A percentile compares a stretch with the other conserved stretches of the same genome.
phyloP scores from a whole-genome alignment of 306 rosid species.

The Arachis stenosperma region DNA sequence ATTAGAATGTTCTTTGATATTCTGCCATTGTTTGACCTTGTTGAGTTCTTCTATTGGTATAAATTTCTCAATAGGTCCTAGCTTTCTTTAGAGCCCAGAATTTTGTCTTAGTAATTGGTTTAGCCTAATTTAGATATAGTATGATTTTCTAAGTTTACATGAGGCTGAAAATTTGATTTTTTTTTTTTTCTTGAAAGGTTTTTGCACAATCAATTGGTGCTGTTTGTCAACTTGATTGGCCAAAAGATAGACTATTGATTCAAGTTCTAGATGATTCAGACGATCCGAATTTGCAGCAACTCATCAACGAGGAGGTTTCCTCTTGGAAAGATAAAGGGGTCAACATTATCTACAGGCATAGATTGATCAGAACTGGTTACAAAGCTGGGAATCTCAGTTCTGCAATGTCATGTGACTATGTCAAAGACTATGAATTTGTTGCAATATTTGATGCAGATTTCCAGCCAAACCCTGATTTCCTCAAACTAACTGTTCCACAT shows the following conservation, averaged over 20 bases:
- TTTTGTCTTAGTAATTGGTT: neutral
- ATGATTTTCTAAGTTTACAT: conserved; percentile 1
- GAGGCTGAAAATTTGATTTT: conserved; percentile 24
- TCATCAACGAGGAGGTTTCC: conserved; percentile 78
- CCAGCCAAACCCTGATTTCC: conserved; percentile 92
- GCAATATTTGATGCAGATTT: conserved; percentile 97
- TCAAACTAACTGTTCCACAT: conserved; percentile 82
- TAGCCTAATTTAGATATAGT: conserved; percentile 2
- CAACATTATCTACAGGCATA: conserved; percentile 83
- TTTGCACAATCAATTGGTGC: conserved; percentile 90
- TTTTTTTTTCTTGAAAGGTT: conserved; percentile 49
- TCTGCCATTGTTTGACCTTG: conserved; percentile 5
- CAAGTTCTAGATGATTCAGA: conserved; percentile 95
- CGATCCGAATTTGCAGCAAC: conserved; percentile 67
- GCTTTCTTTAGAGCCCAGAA: neutral
- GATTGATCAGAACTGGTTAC: conserved; percentile 92
- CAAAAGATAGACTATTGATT: conserved; percentile 75
- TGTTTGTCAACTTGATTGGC: conserved; percentile 94
- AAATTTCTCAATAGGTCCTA: neutral
- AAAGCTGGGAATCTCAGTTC: conserved; percentile 98
- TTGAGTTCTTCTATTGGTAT: conserved; percentile 6
- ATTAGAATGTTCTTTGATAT: neutral
- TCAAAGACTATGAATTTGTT: conserved; percentile 85
- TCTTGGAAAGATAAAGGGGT: conserved; percentile 82
- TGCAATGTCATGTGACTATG: conserved; percentile 93